Evolutionary conservation across 306 rosid genomes (phyloP), one percentile per base, ranked within the genome.

Genomic region (Pyrus betulifolia): DNA sequence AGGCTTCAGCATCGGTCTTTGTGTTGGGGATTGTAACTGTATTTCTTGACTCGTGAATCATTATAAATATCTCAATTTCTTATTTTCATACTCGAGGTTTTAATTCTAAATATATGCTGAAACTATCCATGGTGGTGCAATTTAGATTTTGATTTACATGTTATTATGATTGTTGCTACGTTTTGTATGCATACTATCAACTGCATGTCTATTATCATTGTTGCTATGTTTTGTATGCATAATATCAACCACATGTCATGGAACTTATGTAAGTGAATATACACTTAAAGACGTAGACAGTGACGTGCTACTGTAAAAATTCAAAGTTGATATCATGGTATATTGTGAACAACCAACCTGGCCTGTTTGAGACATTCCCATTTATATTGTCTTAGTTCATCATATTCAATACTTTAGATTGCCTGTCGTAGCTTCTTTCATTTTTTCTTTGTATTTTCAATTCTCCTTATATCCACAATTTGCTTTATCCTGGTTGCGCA

Each of bases 401-500:
- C 11, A 19, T 59, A 19, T 44, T 42, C 6, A 3, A 8, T 72
- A 38, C 38, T 30, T 58, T 33, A n/a, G 46, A 8, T 65, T 46
- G 68, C 54, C 19, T 6, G 7, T 62, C 45, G 12, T 67, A 68
- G 44, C 21, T 27, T 66, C 60, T 55, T 73, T 62, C 11, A 38
- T 8, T 31, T n/a, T 67, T 15, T 23, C 23, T 57, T 71, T 75
- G 54, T 49, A 38, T 22, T 78, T 44, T 35, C 31, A 4, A 25
- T 67, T 58, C 51, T 62, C 42, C 38, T 18, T 44, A 27, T 21
- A 23, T 77, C 78, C 23, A 23, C 52, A 81, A 75, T 35, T 76
- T 57, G 25, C 70, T 75, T 59, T 30, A 61, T 70, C 28, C 31
- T 62, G 69, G 38, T 79, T 79, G 58, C 78, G 60, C 62, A 45